Percentiles rank a stretch among this genome's conserved stretches.
Conservation (phyloP, 352 stramenopile genomes). For the Pythium biforme region DNA sequence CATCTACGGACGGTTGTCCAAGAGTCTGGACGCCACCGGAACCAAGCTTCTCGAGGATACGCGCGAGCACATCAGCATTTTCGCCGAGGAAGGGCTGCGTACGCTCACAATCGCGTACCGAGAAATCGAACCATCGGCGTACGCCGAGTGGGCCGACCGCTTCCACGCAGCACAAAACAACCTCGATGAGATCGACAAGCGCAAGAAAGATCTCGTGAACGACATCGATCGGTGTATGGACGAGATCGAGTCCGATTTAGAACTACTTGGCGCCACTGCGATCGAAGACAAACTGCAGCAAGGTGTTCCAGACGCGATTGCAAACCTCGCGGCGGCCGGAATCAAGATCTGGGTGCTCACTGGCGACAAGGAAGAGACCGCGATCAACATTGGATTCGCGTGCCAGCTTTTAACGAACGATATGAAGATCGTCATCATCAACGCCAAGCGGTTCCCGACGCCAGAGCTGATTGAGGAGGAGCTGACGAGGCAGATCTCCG, state of each 20-base stretch:
- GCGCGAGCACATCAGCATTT: conserved; percentile 66
- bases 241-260: conserved; percentile 80
- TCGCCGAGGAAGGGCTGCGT: conserved; percentile 84
- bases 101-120: conserved; percentile 83
- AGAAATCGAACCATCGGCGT: conserved; percentile 54
- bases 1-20: conserved; percentile 49
- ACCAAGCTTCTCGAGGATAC: conserved; percentile 28
- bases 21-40: conserved; percentile 27
- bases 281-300: conserved; percentile 94
- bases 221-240: conserved; percentile 76
- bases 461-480: conserved; percentile 47
- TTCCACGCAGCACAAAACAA: conserved; percentile 76
- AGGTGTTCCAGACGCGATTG: conserved; percentile 88
- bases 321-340: conserved; percentile 75
- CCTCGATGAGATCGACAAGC: conserved; percentile 73
- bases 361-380: conserved; percentile 93
- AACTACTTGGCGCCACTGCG: conserved; percentile 87
- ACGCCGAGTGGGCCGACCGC: conserved; percentile 47
- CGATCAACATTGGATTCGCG: conserved; percentile 94
- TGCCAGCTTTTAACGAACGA: conserved; percentile 86
- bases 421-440: conserved; percentile 77
- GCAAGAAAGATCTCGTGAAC: conserved; percentile 74
- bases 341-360: conserved; percentile 95
- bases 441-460: conserved; percentile 49
- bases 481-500: conserved; percentile 43